Evolutionary conservation across 495 filamentous ascomycete species (phyloP).

Genomic region (Xylaria telfairii): DNA sequence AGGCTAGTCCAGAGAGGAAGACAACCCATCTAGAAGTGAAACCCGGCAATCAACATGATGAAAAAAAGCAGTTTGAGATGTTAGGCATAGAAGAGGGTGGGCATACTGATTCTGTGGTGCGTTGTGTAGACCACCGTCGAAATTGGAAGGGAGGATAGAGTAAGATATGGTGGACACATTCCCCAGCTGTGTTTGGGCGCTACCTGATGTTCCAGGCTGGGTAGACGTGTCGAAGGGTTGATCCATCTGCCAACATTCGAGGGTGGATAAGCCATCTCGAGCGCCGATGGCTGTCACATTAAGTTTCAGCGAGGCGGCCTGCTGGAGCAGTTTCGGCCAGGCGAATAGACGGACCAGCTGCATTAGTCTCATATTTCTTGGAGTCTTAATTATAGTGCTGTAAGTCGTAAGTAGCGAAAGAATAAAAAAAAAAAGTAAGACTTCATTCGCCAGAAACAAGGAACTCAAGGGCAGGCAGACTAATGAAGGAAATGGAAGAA

Average conservation of each 20-base stretch:
- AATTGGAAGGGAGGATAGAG: constrained; percentile 49
- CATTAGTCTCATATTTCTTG: background rate
- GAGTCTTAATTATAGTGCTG: background rate
- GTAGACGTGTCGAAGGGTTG: constrained; percentile 48
- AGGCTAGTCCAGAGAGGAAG: constrained; percentile 57
- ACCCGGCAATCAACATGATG: background rate
- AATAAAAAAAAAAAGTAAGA: no score
- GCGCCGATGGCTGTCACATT: constrained; percentile 41
- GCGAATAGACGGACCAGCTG: constrained; percentile 3
- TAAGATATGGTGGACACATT: constrained; percentile 46
- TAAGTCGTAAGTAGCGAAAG: background rate
- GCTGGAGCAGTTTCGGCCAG: background rate
- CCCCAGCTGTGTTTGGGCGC: constrained; percentile 44
- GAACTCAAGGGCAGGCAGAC: background rate
- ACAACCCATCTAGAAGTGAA: constrained; percentile 52
- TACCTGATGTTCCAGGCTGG: constrained; percentile 52
- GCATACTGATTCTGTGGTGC: constrained; percentile 56
- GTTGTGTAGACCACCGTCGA: constrained; percentile 59
- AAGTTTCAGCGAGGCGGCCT: constrained; percentile 25
- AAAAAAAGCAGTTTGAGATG: background rate
- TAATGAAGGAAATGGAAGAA: background rate
- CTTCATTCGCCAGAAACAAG: background rate
- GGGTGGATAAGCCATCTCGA: constrained; percentile 44
- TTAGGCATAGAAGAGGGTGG: background rate
- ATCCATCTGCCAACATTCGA: constrained; percentile 63